These are phyloP conservation scores for Lactarius vividus DNA, from an alignment of 768 basidiomycete genomes.

Conservation along the genomic window DNA sequence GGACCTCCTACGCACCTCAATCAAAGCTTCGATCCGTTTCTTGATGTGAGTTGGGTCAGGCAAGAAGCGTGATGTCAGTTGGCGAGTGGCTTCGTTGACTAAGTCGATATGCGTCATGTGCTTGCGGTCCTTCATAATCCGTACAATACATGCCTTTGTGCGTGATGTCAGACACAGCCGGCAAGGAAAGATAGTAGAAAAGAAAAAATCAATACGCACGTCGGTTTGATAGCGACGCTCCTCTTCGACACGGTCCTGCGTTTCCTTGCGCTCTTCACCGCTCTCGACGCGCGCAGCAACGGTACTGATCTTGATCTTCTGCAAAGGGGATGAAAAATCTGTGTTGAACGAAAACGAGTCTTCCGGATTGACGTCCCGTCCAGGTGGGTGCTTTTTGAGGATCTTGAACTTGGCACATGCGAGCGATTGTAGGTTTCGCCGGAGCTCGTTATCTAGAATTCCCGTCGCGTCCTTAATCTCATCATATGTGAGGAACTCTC, in stretches of 20 bases:
- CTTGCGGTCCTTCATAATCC: slow-evolving; percentile 97
- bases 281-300: slow-evolving; percentile 86
- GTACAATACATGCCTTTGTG: slow-evolving; percentile 90
- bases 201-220: slow-evolving; percentile 51
- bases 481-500: slow-evolving; percentile 71
- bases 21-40: slow-evolving; percentile 87
- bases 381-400: slow-evolving; percentile 85
- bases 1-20: slow-evolving; percentile 64
- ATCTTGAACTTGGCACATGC: slow-evolving; percentile 95
- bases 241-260: slow-evolving; percentile 85
- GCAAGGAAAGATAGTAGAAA: not conserved
- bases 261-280: slow-evolving; percentile 85
- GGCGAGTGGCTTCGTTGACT: slow-evolving; percentile 85
- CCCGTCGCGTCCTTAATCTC: slow-evolving; percentile 77
- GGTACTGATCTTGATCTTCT: slow-evolving; percentile 91
- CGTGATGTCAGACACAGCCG: not conserved
- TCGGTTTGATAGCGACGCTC: slow-evolving; percentile 88
- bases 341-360: slow-evolving; percentile 91
- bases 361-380: slow-evolving; percentile 69
- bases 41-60: slow-evolving; percentile 88
- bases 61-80: slow-evolving; percentile 78
- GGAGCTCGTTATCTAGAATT: slow-evolving; percentile 75
- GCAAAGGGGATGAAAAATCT: slow-evolving; percentile 75
- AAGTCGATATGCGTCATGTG: slow-evolving; percentile 85
- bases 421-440: slow-evolving; percentile 92